Base-by-base conservation (phyloP, 495 filamentous ascomycete species). In the Oidiodendron maius region DNA sequence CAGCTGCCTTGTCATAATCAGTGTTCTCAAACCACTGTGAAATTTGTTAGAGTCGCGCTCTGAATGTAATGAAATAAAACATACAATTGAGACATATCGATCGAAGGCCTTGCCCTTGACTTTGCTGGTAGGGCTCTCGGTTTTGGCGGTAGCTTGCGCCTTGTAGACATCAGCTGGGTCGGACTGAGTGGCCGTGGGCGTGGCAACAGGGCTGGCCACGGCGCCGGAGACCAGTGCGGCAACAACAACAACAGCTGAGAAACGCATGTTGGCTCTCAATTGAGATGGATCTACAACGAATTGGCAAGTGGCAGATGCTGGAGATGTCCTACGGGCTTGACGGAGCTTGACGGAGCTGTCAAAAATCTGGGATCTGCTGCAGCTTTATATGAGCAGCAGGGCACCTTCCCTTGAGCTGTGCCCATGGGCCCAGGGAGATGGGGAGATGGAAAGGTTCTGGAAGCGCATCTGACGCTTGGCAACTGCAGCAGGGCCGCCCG, bases 11-110 rank as follows among this genome's bases (percentile, higher is more conserved):
- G 13, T 62, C 60, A 48, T 70, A 72, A 67, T 87, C 81, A 37
- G 78, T 82, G 58, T 88, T 89, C 67, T 88, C 85, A 16, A 88
- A 71, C 82, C 82, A 87, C 26, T 30, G 26, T 5, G 12, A 30
- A 5, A 30, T 30, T 30, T 30, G n/a, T n/a, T 12, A 30, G 12
- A 30, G 26, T 30, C 26, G 12, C n/a, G n/a, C n/a, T n/a, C n/a
- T n/a, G n/a, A n/a, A n/a, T n/a, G n/a, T n/a, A n/a, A n/a, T n/a
- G 12, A 30, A 30, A 30, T 5, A 30, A 5, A 5, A 5, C 26
- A 30, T 30, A 30, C 26, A 60, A 89, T 78, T 50, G 77, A 74
- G 35, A 78, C 72, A 52, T 87, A 78, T 10, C 81, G 74, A 62
- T 87, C 70, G 53, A 88, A 89, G 2, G 71, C 78, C 48, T 75